phyloP scores from a whole-genome alignment of 805 yeast genomes.

The Cyberlindnera maclurae region DNA sequence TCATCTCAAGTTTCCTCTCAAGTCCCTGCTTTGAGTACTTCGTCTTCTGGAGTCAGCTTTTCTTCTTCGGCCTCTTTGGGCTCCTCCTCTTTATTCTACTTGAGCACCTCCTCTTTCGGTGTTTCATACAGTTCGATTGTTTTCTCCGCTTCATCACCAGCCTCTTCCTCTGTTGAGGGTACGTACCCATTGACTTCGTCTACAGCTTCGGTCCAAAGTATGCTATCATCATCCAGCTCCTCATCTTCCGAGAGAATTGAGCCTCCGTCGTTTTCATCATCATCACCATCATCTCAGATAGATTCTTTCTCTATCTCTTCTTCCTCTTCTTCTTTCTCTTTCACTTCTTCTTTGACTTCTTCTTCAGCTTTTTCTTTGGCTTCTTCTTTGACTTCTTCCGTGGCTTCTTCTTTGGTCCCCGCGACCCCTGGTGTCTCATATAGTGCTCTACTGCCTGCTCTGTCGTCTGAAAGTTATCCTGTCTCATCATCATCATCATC shows the following conservation, averaged over 20 bases:
- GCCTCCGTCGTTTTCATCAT: background rate
- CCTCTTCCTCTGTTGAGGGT: background rate
- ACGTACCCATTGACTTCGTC: too few relatives aligned
- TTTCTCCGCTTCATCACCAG: background rate
- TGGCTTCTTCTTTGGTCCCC: background rate
- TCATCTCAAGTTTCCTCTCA: background rate
- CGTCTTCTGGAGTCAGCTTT: background rate
- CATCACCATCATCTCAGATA: background rate
- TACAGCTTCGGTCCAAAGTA: too few relatives aligned
- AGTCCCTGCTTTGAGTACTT: background rate
- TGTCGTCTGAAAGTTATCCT: background rate
- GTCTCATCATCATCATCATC: background rate
- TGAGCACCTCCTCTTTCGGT: background rate
- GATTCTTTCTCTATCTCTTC: background rate
- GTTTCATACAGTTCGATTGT: too few relatives aligned
- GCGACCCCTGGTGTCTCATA: too few relatives aligned
- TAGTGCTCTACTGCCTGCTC: background rate
- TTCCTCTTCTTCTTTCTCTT: background rate
- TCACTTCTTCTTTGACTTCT: background rate
- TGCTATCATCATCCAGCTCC: too few relatives aligned
- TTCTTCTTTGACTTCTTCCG: too few relatives aligned
- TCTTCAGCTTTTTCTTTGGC: background rate
- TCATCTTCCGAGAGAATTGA: too few relatives aligned
- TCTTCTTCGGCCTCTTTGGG: background rate
- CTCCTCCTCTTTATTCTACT: background rate